Evolutionary conservation across 1,284 basidiomycete species (phyloP).

Genomic region (Ceratorhiza oryzae-sativae): DNA sequence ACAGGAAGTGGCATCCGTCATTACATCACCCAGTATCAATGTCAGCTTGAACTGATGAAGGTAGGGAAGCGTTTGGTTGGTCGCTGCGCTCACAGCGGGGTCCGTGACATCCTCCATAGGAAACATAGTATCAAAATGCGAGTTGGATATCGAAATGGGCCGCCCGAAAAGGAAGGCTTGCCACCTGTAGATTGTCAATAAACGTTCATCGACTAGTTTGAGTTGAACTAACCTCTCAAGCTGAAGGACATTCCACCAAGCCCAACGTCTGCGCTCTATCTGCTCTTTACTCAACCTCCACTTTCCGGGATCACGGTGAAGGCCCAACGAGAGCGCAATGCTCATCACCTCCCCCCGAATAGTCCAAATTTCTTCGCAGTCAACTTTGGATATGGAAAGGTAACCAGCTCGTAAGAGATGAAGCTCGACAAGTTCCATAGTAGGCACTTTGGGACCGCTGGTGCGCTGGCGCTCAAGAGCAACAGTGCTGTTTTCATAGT

Average conservation of each 20-base stretch:
- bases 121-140: slow-evolving; percentile 81
- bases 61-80: slow-evolving; percentile 61
- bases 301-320: slow-evolving; percentile 79
- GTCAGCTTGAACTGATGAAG: slow-evolving; percentile 77
- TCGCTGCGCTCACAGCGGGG: slow-evolving; percentile 16
- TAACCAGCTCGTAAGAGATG: slow-evolving; percentile 74
- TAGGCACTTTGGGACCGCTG: slow-evolving; percentile 38
- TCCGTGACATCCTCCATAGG: slow-evolving; percentile 52
- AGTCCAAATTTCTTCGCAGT: slow-evolving; percentile 79
- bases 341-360: slow-evolving; percentile 72
- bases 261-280: slow-evolving; percentile 79
- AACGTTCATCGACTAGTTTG: not conserved
- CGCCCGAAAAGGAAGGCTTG: slow-evolving; percentile 85
- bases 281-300: slow-evolving; percentile 70
- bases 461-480: slow-evolving; percentile 36
- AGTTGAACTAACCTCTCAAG: slow-evolving; percentile 65
- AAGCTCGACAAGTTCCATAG: slow-evolving; percentile 57
- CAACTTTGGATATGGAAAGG: slow-evolving; percentile 71
- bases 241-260: slow-evolving; percentile 83
- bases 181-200: slow-evolving; percentile 60
- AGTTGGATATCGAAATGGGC: slow-evolving; percentile 71
- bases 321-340: slow-evolving; percentile 77
- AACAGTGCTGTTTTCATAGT: slow-evolving; percentile 56
- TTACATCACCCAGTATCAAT: slow-evolving; percentile 77
- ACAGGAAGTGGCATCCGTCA: slow-evolving; percentile 80